Percentiles rank a stretch among this genome's conserved stretches.
These are phyloP conservation scores for Notholithocarpus densiflorus DNA, from an alignment of 306 rosid genomes.

Conservation along the genomic window DNA sequence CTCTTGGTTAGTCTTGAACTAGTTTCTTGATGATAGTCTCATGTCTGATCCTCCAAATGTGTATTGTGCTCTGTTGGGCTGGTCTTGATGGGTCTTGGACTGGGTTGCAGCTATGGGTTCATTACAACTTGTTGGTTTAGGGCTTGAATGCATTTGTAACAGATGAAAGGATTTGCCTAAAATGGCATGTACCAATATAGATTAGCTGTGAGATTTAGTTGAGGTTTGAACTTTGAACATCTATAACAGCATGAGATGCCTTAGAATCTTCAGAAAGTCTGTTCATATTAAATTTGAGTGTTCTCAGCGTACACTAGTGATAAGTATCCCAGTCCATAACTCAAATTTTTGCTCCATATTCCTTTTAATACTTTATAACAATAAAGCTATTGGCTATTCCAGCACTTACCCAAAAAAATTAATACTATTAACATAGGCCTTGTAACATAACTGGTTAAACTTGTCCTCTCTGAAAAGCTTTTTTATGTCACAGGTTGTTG, in stretches of 20 bases:
- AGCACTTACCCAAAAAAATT: neutral
- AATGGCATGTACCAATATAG: neutral
- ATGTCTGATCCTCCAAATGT: too few relatives aligned
- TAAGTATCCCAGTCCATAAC: neutral
- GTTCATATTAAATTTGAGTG: neutral
- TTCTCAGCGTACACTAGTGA: neutral
- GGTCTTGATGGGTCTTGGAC: too few relatives aligned
- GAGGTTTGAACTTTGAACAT: neutral
- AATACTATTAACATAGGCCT: neutral
- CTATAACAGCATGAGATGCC: neutral
- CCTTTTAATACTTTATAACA: neutral
- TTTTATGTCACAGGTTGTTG: slow-evolving; percentile 75
- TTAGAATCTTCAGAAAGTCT: neutral
- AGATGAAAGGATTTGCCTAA: neutral
- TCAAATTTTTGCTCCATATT: too few relatives aligned
- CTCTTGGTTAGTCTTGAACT: too few relatives aligned
- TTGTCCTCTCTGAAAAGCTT: slow-evolving; percentile 6
- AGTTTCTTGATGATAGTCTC: too few relatives aligned
- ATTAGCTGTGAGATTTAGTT: neutral
- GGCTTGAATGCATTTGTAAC: neutral
- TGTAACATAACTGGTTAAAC: neutral
- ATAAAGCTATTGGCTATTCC: neutral
- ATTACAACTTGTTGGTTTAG: neutral
- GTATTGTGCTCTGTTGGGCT: too few relatives aligned
- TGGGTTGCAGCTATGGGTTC: too few relatives aligned